These are phyloP conservation scores for Lipomyces kockii DNA, from an alignment of 805 yeast genomes.

Conservation along the genomic window DNA sequence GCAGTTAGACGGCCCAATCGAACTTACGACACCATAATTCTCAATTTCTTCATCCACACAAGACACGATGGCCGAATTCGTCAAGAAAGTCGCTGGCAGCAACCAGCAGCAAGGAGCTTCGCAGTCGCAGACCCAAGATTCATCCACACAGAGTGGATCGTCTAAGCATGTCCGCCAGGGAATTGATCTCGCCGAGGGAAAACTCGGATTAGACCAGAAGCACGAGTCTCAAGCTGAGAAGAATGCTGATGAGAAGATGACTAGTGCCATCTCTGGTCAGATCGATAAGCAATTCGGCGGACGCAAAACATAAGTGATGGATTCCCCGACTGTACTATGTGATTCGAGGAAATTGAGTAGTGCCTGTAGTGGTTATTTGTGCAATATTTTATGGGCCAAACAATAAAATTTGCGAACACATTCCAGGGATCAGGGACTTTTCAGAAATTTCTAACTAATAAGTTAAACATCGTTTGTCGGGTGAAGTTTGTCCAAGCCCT, in stretches of 20 bases:
- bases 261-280: conserved; percentile 21
- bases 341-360: too few species aligned
- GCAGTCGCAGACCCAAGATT: background rate
- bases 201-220: conserved; percentile 34
- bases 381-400: too few species aligned
- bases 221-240: conserved; percentile 35
- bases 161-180: conserved; percentile 30
- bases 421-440: too few species aligned
- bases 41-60: too few species aligned
- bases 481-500: too few species aligned
- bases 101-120: background rate
- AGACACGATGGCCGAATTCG: conserved; percentile 16
- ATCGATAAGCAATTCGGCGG: conserved; percentile 19
- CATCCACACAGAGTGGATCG: conserved; percentile 11
- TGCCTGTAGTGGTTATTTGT: too few species aligned
- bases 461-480: too few species aligned
- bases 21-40: too few species aligned
- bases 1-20: too few species aligned
- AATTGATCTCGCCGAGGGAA: conserved; percentile 28
- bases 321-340: too few species aligned
- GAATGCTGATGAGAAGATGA: conserved; percentile 29
- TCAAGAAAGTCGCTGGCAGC: conserved; percentile 23
- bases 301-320: background rate
- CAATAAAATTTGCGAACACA: too few species aligned
- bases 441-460: too few species aligned